Percentiles rank a stretch among this genome's conserved stretches.
These are phyloP conservation scores for Kluyveromyces starmeri DNA, from an alignment of 805 yeast genomes.

Conservation along the genomic window DNA sequence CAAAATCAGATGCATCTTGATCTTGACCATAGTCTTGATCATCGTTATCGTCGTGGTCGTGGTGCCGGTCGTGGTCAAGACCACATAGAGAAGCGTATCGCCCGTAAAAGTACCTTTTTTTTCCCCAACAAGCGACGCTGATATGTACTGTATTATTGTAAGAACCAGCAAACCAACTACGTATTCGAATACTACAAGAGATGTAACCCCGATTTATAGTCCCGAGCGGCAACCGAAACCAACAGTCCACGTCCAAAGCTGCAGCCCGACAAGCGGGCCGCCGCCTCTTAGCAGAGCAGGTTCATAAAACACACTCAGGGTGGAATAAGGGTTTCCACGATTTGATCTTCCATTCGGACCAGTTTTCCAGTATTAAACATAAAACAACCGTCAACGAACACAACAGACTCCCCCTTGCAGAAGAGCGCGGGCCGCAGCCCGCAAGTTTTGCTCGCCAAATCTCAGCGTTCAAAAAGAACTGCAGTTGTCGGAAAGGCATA, in stretches of 20 bases:
- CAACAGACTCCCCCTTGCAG: no score
- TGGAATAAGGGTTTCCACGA: conserved; percentile 26
- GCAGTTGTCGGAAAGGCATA: conserved; percentile 5
- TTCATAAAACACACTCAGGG: conserved; percentile 19
- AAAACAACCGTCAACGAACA: conserved; percentile 12
- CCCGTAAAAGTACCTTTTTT: no score
- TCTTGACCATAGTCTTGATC: conserved; percentile 47
- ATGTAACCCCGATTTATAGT: conserved; percentile 27
- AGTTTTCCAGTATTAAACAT: no score
- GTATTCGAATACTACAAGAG: no score
- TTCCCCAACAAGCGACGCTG: no score
- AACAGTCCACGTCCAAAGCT: no score
- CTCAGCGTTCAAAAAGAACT: background rate
- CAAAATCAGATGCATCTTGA: conserved; percentile 77
- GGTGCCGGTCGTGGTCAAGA: conserved; percentile 33
- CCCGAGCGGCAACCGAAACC: conserved; percentile 23
- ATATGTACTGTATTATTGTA: no score
- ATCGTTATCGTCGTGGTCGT: conserved; percentile 65
- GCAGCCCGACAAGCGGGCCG: no score
- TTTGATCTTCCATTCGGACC: conserved; percentile 26
- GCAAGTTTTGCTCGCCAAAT: conserved; percentile 3
- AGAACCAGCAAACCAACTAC: no score
- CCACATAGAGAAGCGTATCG: no score
- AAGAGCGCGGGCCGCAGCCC: conserved; percentile 5
- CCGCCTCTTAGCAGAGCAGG: conserved; percentile 3